Evolutionary conservation across 2,329 filamentous ascomycete species (phyloP), one percentile per base, ranked within the genome.

Genomic region (Exophiala dermatitidis): DNA sequence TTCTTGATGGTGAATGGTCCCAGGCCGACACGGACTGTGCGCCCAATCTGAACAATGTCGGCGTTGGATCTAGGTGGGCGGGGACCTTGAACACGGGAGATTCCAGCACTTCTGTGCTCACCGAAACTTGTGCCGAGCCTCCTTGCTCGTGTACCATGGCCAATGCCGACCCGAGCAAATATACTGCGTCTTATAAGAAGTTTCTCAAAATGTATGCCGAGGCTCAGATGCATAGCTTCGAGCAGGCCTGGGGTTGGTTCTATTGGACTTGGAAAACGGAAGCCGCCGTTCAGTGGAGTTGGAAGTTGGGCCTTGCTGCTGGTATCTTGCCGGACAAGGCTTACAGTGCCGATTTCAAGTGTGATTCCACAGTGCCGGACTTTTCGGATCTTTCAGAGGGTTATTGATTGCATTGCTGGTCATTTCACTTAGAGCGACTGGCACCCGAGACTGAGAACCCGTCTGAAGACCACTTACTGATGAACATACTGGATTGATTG

Each of bases 231-330:
- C 78, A 85, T 63, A 88, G 84, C 54, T 98, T 97, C 66, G 91
- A 97, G 70, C 83, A 85, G 59, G 89, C 88, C 4, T 93, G 87
- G 85, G 93, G 93, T 46, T 98, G 93, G 93, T 96, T 95, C 73
- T 98, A 98, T 72, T 98, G 93, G 93, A 97, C 90, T 33, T 95
- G 93, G 91, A 82, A 90, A 71, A 95, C 91, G 31, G 91, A 97
- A 74, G 77, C 72, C 60, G 84, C 86, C 46, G 77, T 83, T 55
- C 89, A 96, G 72, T 98, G 93, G 93, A 95, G 90, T 68, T 95
- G 93, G 74, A 83, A 90, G 70, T 77, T 83, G 59, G 90, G 89
- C 0, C 74, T 90, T 58, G 78, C 78, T 48, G 86, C 86, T 1
- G 88, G 88, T 0, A 88, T 91, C 45, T 69, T 98, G 71, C 93